Evolutionary conservation across 2,329 filamentous ascomycete species (phyloP).

Genomic region (Aspergillus fumigatus): DNA sequence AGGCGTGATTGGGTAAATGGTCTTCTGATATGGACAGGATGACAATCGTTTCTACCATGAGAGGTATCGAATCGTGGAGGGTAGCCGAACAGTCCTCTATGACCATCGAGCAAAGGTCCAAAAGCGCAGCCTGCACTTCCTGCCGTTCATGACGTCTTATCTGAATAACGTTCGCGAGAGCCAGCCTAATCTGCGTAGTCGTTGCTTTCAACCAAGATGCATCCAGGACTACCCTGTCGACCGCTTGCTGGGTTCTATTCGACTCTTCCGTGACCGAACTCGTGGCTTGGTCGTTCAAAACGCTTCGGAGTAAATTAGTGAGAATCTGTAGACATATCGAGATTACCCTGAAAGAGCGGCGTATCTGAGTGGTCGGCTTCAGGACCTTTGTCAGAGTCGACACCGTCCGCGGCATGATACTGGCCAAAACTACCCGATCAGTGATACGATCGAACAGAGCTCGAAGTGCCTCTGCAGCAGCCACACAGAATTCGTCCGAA

Average conservation of each 20-base stretch:
- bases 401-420: conserved; percentile 81
- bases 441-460: conserved; percentile 60
- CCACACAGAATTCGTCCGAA: conserved; percentile 64
- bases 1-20: conserved; percentile 32
- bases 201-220: conserved; percentile 75
- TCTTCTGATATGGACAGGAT: conserved; percentile 56
- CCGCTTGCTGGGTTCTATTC: conserved; percentile 20
- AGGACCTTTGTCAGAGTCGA: conserved; percentile 75
- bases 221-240: conserved; percentile 40
- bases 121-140: conserved; percentile 65
- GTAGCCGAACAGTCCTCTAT: conserved; percentile 74
- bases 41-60: conserved; percentile 79
- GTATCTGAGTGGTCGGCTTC: conserved; percentile 61
- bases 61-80: conserved; percentile 61
- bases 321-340: conserved; percentile 58
- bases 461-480: conserved; percentile 62
- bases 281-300: conserved; percentile 44
- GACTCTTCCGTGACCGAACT: conserved; percentile 14
- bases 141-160: conserved; percentile 65
- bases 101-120: conserved; percentile 67
- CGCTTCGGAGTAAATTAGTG: conserved; percentile 39
- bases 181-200: conserved; percentile 73
- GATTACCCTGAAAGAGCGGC: conserved; percentile 61
- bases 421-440: conserved; percentile 71
- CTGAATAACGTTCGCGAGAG: conserved; percentile 71